Percentiles rank a stretch among this genome's conserved stretches.
phyloP scores from a whole-genome alignment of 2,329 filamentous ascomycete species.

The Diplodia corticola region DNA sequence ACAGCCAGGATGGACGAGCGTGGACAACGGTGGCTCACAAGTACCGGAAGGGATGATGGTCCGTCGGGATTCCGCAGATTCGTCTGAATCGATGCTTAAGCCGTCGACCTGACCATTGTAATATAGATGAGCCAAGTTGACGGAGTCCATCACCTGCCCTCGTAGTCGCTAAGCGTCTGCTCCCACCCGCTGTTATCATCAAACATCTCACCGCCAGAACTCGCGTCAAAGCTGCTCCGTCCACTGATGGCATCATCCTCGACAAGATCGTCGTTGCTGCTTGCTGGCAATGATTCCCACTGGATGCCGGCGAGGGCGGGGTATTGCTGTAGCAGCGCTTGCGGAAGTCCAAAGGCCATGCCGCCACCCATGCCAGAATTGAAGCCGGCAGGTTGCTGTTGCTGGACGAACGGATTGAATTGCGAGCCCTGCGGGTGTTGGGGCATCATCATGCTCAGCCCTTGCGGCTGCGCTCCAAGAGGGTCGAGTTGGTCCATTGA shows the following conservation, averaged over 20 bases:
- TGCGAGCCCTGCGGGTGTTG: constrained; percentile 34
- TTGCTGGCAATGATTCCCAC: constrained; percentile 75
- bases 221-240: constrained; percentile 78
- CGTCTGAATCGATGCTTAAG: background rate
- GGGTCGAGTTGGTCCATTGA: constrained; percentile 22
- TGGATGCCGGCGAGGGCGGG: constrained; percentile 88
- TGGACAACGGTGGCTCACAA: background rate
- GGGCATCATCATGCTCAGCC: constrained; percentile 34
- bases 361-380: constrained; percentile 30
- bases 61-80: background rate
- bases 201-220: constrained; percentile 67
- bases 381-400: constrained; percentile 15
- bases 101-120: background rate
- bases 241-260: constrained; percentile 60
- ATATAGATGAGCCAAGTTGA: background rate
- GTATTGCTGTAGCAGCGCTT: constrained; percentile 86
- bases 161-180: constrained; percentile 21
- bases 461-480: constrained; percentile 34
- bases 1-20: constrained; percentile 2
- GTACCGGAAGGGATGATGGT: background rate
- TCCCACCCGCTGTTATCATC: constrained; percentile 56
- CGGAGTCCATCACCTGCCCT: background rate
- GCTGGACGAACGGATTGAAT: constrained; percentile 15
- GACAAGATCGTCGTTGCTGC: constrained; percentile 45
- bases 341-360: constrained; percentile 66